Base-by-base conservation (phyloP, 345 rosid genomes). In the Turnera subulata region DNA sequence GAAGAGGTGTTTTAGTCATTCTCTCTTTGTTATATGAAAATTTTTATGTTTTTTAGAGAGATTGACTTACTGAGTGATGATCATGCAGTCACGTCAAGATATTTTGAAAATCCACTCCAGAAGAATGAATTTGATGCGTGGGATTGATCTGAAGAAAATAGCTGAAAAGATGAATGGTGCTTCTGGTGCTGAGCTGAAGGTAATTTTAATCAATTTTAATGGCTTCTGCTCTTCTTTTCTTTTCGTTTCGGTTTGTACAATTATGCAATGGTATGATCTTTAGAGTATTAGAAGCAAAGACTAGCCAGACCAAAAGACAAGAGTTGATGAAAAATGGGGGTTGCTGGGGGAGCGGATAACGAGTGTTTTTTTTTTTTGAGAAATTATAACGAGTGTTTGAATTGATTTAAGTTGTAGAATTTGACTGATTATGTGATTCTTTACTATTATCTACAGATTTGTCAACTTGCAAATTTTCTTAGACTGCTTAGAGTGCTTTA, bases 131-230 rank as follows among this genome's bases (percentile, higher is more conserved):
- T 76, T 93, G 69, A 90, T 93, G 97, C 88, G 99, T 44, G 97
- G 97, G 21, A 93, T 93, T 72, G 97, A 93, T 78, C 50, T 93
- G 82, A 93, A 88, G 80, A 93, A 93, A 80, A 93, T 93, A 43
- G 97, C 97, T 4, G 97, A 85, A 74, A 93, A 93, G 79, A 93
- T 93, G 99, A 85, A 84, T 58, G 99, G 99, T 59, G 99, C 97
- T 45, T 94, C 99, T 56, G 99, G 99, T 63, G 99, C 97, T 29
- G 99, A 90, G 72, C 84, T 94, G 18, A 94, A 94, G 99, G 99
- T 94, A 77, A 48, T 68, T 32, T 26, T 24, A 9, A 21, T 21
- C 13, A 4, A 14, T 17, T 8, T 14, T 40, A 16, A 42, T 42
- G 45, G n/a, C 16, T 42, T 16, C 45, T 8, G 45, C 16, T 42